Evolutionary conservation across 2,329 filamentous ascomycete genomes (phyloP).

Genomic region (Penicillium sp.): DNA sequence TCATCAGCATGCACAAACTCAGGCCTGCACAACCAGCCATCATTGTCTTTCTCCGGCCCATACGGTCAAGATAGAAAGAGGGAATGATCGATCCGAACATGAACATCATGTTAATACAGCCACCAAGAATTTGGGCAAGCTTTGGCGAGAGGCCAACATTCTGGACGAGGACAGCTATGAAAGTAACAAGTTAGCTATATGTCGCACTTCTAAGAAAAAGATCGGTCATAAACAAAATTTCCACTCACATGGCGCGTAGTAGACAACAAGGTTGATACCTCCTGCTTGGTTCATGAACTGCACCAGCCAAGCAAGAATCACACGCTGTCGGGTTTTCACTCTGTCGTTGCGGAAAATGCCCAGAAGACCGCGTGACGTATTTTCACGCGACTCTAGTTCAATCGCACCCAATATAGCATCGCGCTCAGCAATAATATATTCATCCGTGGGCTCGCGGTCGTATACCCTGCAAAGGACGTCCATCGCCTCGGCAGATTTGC

Average conservation of each 20-base stretch:
- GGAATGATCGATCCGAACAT: not conserved
- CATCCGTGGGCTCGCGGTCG: slow-evolving; percentile 24
- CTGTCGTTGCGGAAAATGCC: slow-evolving; percentile 48
- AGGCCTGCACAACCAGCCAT: not conserved
- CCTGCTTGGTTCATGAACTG: slow-evolving; percentile 55
- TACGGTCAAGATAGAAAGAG: not conserved
- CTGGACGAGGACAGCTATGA: not conserved
- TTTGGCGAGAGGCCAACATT: not conserved
- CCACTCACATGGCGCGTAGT: slow-evolving; percentile 18
- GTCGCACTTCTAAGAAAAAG: too few species aligned
- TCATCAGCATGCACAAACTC: not conserved
- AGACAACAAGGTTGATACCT: slow-evolving; percentile 52
- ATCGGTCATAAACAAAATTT: slow-evolving; percentile 18
- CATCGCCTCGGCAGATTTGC: slow-evolving; percentile 34
- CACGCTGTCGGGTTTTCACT: slow-evolving; percentile 47
- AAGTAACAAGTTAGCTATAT: too few species aligned
- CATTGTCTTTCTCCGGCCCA: not conserved
- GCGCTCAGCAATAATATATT: slow-evolving; percentile 33
- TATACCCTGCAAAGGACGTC: slow-evolving; percentile 33
- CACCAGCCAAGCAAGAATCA: slow-evolving; percentile 52
- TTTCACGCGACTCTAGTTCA: slow-evolving; percentile 38
- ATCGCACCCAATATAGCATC: slow-evolving; percentile 49
- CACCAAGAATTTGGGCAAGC: not conserved
- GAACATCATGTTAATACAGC: not conserved
- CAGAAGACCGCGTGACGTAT: slow-evolving; percentile 33